phyloP scores from a whole-genome alignment of 2,329 filamentous ascomycete genomes.

The Beauveria pseudobassiana region DNA sequence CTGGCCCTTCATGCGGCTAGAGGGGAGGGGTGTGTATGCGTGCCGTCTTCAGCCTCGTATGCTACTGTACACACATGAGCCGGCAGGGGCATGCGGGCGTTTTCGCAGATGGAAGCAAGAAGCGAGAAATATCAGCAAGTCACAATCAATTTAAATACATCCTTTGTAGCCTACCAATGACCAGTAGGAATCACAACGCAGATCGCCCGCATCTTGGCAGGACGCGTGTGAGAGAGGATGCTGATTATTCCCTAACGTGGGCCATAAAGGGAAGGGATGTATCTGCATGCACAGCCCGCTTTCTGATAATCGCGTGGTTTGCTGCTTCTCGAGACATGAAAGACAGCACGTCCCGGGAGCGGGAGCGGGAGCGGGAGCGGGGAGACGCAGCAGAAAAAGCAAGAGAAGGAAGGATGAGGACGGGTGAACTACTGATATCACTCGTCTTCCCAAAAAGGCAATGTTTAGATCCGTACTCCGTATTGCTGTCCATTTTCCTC shows the following conservation, averaged over 20 bases:
- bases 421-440: not conserved
- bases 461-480: not conserved
- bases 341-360: not conserved
- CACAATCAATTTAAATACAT: not conserved
- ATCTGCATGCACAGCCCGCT: conserved; percentile 3
- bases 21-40: not conserved
- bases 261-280: not conserved
- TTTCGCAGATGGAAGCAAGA: not conserved
- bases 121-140: not conserved
- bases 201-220: not conserved
- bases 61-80: not conserved
- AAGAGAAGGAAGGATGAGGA: not conserved
- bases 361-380: not conserved
- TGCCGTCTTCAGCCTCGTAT: not conserved
- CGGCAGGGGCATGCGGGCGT: not conserved
- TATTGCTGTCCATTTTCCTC: not conserved
- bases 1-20: too few species aligned
- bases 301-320: not conserved
- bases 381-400: not conserved
- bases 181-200: conserved; percentile 1
- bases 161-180: not conserved
- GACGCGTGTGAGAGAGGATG: not conserved
- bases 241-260: conserved; percentile 4
- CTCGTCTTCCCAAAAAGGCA: not conserved
- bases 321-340: not conserved